Evolutionary conservation across 805 yeast genomes (phyloP), one percentile per base, ranked within the genome.

Genomic region (Zygotorulaspora danielsina): DNA sequence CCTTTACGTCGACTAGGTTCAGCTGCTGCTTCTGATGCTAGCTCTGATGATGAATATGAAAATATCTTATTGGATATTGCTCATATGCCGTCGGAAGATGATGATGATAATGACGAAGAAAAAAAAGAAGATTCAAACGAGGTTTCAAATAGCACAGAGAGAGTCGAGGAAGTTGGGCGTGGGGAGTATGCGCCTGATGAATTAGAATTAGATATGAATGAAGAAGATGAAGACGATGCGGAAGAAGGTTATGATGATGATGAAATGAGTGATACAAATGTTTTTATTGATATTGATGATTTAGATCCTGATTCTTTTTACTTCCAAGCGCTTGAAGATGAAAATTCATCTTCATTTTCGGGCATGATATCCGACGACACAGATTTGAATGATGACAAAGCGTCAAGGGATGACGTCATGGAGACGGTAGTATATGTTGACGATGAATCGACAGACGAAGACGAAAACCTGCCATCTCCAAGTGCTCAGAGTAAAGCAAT

Each of bases 371-470:
- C 42, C 6, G 48, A 45, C 11, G 41, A 39, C 18, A 38, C 34
- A n/a, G 42, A 35, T 27, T 27, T 24, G 27, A 36, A 37, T 18
- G 27, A 36, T 13, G 39, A 34, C 6, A 38, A 42, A 22, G 49
- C 38, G 16, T 38, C 32, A 10, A 42, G 47, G 36, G 46, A 48
- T 18, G 71, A 67, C 20, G 61, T 57, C 15, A 31, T 51, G 15
- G 65, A 63, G 29, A 54, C 63, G 9, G 62, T 63, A 4, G 50
- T 50, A 8, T 68, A 59, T 46, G 76, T 75, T 40, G 81, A 84
- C 49, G 95, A 93, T 30, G 96, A 89, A 52, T 85, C 95, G 11
- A 93, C 98, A 0, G 98, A 90, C 61, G 96, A 87, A 46, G 97
- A 90, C 56, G 73, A 77, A n/a, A 72, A 81, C 12, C 64, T 90